These are phyloP conservation scores for Metschnikowia hibisci DNA, from an alignment of 805 yeast species.

Conservation along the genomic window DNA sequence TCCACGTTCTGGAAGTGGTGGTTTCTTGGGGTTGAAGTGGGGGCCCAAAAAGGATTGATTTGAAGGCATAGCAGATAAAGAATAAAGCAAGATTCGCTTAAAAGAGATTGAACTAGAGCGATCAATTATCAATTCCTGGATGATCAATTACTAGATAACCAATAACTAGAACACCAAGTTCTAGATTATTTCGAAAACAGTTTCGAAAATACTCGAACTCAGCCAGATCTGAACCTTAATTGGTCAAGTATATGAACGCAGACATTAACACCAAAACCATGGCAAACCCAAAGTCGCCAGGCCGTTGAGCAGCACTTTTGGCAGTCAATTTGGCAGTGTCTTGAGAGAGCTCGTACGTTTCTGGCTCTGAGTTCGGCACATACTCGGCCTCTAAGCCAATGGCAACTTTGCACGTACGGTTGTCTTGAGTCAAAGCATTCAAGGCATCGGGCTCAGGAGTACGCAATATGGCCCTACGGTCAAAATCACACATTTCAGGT, in stretches of 20 bases:
- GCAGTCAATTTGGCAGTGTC: constrained; percentile 2
- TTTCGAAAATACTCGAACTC: too few relatives aligned
- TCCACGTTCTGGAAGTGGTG: constrained; percentile 40
- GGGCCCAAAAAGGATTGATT: constrained; percentile 62
- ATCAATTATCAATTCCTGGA: too few relatives aligned
- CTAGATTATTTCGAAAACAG: too few relatives aligned
- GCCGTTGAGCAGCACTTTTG: constrained; percentile 10
- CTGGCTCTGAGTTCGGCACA: neutral
- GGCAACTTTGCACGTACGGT: constrained; percentile 23
- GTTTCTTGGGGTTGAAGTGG: constrained; percentile 83
- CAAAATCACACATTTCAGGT: constrained; percentile 23
- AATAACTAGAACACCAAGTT: too few relatives aligned
- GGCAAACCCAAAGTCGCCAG: constrained; percentile 9
- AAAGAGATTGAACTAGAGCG: too few relatives aligned
- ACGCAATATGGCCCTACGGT: constrained; percentile 20
- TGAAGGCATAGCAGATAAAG: neutral
- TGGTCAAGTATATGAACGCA: constrained; percentile 13
- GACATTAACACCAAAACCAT: constrained; percentile 8
- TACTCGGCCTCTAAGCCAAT: neutral
- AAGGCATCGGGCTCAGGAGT: constrained; percentile 20
- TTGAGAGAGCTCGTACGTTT: neutral
- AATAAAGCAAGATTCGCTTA: too few relatives aligned
- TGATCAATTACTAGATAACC: too few relatives aligned
- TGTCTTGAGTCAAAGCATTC: constrained; percentile 21
- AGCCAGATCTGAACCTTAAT: constrained; percentile 1